A percentile compares a stretch with the other conserved stretches of the same genome.
phyloP scores from a whole-genome alignment of 2,329 filamentous ascomycete genomes.

The Pleoardoris graminearum region DNA sequence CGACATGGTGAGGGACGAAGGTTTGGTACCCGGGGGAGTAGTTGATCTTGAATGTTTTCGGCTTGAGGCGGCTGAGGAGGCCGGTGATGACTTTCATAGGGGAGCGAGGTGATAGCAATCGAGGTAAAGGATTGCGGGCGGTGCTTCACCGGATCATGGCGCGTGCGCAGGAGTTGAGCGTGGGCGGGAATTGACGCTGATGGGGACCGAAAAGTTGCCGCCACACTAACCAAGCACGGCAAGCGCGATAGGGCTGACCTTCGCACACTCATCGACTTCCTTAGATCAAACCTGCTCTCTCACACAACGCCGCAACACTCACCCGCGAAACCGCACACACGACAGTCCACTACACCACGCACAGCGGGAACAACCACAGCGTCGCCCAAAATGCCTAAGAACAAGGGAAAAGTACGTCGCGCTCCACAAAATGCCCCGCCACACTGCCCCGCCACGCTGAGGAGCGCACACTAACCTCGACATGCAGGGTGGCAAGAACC shows the following conservation, averaged over 20 bases:
- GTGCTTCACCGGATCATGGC: background rate
- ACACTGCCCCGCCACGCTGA: conserved; percentile 26
- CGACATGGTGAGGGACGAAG: conserved; percentile 27
- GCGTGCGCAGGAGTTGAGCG: background rate
- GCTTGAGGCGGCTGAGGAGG: conserved; percentile 19
- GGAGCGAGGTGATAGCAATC: background rate
- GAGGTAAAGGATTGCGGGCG: background rate
- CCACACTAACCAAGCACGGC: conserved; percentile 4
- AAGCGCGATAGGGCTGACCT: conserved; percentile 3
- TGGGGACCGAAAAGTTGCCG: background rate
- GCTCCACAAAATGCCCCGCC: conserved; percentile 25
- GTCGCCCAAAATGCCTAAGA: conserved; percentile 82
- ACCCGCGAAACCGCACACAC: background rate
- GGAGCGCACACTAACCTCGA: conserved; percentile 18
- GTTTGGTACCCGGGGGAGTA: conserved; percentile 30
- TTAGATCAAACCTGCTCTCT: background rate
- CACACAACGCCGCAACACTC: background rate
- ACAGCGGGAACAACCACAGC: conserved; percentile 14
- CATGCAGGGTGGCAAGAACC: conserved; percentile 88
- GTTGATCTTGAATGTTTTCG: conserved; percentile 26
- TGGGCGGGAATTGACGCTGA: background rate
- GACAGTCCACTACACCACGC: conserved; percentile 10
- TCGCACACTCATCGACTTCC: conserved; percentile 5
- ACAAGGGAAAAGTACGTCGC: conserved; percentile 91
- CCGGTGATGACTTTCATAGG: conserved; percentile 20